Base-by-base conservation (phyloP, 345 rosid species). In the Fremontodendron californicum region DNA sequence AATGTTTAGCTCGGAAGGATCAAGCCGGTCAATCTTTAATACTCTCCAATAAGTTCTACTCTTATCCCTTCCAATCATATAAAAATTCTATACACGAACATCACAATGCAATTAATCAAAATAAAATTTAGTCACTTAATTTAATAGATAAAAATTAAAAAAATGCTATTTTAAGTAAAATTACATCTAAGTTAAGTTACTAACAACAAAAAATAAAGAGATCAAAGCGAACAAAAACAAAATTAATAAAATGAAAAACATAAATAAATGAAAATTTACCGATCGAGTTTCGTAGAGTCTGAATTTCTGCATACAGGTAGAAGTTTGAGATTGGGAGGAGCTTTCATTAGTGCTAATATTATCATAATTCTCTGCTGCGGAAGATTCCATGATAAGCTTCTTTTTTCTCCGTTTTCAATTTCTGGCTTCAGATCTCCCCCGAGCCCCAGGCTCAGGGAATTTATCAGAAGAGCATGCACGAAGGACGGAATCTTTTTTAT, bases 251-350 rank as follows among this genome's bases (percentile, higher is more conserved):
- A 63, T 63, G 9, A 46, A 15, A 45, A 61, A 45, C 3, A 72
- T 0, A 76, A 51, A 57, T 31, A 49, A 21, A 1, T 13, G n/a
- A 52, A 18, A 48, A 67, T 10, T 49, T 81, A 91, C 97, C 94
- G 92, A 88, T 89, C 78, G 89, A 78, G 97, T 92, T 84, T 92
- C 89, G 54, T 92, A 92, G 46, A 92, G 97, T 85, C 89, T 83
- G 88, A 92, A 92, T 72, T 85, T 90, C 82, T 90, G 89, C 89
- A 89, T 80, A 82, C 83, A 84, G 63, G 78, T 64, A 31, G 78
- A 43, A 57, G 63, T 29, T 29, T 70, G 63, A 33, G 74, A 73
- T 61, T 52, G 84, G 51, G 79, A 74, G 45, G 63, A 62, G 66
- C 42, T 55, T 37, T 12, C 81, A 46, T 78, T 65, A 77, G 55